These are phyloP conservation scores for Apiospora aurea DNA, from an alignment of 2,329 filamentous ascomycete species.

Conservation along the genomic window DNA sequence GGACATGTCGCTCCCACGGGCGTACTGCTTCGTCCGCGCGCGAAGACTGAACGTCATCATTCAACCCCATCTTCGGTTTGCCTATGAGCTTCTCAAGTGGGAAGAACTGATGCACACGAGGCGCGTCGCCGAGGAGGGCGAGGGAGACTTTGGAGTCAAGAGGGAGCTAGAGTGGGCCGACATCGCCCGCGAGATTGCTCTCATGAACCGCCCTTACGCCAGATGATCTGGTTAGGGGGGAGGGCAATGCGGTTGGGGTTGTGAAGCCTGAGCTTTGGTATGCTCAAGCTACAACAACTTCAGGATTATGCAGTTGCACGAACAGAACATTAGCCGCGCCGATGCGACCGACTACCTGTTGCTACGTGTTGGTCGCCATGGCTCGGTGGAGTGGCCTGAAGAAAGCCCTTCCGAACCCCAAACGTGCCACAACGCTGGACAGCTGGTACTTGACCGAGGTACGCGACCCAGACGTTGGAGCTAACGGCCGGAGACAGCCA, in stretches of 20 bases:
- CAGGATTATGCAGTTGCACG: background rate
- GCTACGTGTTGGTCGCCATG: background rate
- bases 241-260: background rate
- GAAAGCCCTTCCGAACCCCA: background rate
- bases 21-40: slow-evolving; percentile 95
- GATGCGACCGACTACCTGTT: background rate
- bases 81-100: slow-evolving; percentile 95
- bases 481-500: background rate
- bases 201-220: slow-evolving; percentile 95
- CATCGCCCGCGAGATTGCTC: slow-evolving; percentile 86
- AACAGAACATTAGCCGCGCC: background rate
- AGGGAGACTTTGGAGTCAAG: slow-evolving; percentile 51
- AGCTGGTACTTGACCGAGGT: background rate
- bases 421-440: background rate
- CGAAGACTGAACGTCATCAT: slow-evolving; percentile 96
- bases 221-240: slow-evolving; percentile 50
- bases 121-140: slow-evolving; percentile 55
- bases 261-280: background rate
- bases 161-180: slow-evolving; percentile 92
- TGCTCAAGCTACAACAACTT: background rate
- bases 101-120: slow-evolving; percentile 75
- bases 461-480: background rate
- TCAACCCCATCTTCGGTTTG: slow-evolving; percentile 93
- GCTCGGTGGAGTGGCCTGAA: background rate
- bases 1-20: slow-evolving; percentile 83